Evolutionary conservation across 805 yeast genomes (phyloP), one percentile per base, ranked within the genome.

Genomic region (Spathaspora hagerdaliae): DNA sequence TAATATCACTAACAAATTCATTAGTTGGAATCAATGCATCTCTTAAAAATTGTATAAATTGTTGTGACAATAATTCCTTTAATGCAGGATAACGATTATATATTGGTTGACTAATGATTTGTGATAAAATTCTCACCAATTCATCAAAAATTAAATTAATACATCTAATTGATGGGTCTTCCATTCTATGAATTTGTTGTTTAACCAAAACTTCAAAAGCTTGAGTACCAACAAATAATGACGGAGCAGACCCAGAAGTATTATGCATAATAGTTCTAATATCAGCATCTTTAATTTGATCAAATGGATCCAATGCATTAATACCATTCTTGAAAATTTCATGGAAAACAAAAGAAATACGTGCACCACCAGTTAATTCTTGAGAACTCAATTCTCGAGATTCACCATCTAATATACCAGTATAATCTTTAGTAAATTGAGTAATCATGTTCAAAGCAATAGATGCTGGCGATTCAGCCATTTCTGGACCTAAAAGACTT

Each of bases 321-420:
- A 92, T 78, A 70, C 98, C 98, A 64, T 88, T 91, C 61, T 92
- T 85, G 74, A 82, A 92, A 47, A 94, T 86, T 71, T 92, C 98
- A 65, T 92, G 98, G 74, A 92, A 94, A 14, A 92, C 98, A 73
- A 90, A 94, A 29, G 96, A 84, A 51, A 92, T 87, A 77, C 99
- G 86, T 0, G 99, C 99, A 68, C 96, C 99, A 63, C 99, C 99
- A 53, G 96, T 86, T 55, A 94, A 78, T 70, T 94, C 99, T 58
- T 84, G 80, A 8, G 91, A 82, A 7, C 95, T 82, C 53, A 94
- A 74, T 59, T 94, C 99, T 64, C 81, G 87, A 26, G 94, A 85
- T 64, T 88, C 92, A 69, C 99, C 99, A 58, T 87, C 94, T 56
- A 94, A 73, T 36, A 92, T 87, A 12, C 94, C 92, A 49, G 82